Base-by-base conservation (phyloP, 2,329 filamentous ascomycete species). In the Penicillium sp. region DNA sequence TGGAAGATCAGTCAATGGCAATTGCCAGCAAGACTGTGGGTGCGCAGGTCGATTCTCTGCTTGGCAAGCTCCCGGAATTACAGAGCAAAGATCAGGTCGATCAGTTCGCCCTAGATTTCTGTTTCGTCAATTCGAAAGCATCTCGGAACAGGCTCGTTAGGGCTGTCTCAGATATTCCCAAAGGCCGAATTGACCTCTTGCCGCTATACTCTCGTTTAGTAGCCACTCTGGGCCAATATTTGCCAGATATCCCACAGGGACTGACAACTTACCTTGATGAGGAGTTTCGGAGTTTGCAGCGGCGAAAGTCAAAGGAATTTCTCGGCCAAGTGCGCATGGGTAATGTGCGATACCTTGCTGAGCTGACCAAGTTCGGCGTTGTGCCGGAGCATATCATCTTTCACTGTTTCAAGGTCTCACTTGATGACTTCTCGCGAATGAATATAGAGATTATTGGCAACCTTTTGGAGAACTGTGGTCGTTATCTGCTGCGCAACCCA, bases 401-500 rank as follows among this genome's bases (percentile, higher is more conserved):
- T 71, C 95, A 99, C 71, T 99, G 95, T 71, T 86, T 99, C 67
- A 99, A 97, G 75, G 93, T 99, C 73, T 96, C 93, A 65, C 79
- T 99, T 27, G 95, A 99, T 68, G 95, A 99, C 70, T 99, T 99
- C 70, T 97, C 95, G 2, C 86, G 93, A 59, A 97, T 97, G 90
- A 99, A 99, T 70, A 97, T 99, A 62, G 96, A 99, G 74, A 97
- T 99, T 66, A 93, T 99, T 62, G 96, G 93, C 69, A 96, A 96
- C 69, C 81, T 99, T 27, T 82, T 99, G 22, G 95, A 99, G 73
- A 98, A 98, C 63, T 99, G 96, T 70, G 95, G 95, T 44, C 87
- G 95, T 19, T 99, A 97, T 74, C 80, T 99, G 22, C 83, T 99
- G 57, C 90, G 93, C 49, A 98, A 95, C 65, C 88, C 91, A 0